phyloP scores from a whole-genome alignment of 2,329 filamentous ascomycete species.

The Nemania sp. region DNA sequence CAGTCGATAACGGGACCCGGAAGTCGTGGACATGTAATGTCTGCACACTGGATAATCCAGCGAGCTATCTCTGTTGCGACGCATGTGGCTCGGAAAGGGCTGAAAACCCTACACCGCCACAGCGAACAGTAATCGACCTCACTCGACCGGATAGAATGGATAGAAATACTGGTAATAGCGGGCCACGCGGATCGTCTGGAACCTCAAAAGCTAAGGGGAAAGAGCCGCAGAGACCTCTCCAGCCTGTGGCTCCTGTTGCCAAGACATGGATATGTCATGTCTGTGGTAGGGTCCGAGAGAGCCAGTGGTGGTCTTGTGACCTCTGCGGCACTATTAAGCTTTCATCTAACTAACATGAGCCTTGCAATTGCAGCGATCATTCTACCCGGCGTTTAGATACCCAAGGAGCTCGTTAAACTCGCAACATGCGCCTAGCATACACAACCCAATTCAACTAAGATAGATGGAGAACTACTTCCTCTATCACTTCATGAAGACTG shows the following conservation, averaged over 20 bases:
- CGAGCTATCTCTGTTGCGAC: constrained; percentile 56
- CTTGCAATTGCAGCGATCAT: not conserved
- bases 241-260: constrained; percentile 23
- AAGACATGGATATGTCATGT: constrained; percentile 55
- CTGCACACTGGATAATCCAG: constrained; percentile 62
- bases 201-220: constrained; percentile 7
- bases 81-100: constrained; percentile 55
- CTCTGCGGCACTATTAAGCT: constrained; percentile 57
- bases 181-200: constrained; percentile 19
- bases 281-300: constrained; percentile 56
- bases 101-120: constrained; percentile 29
- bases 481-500: too few species aligned
- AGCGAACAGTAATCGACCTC: constrained; percentile 32
- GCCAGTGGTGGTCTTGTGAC: constrained; percentile 61
- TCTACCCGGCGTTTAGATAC: not conserved
- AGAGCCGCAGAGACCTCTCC: constrained; percentile 11
- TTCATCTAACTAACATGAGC: constrained; percentile 22
- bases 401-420: too few species aligned
- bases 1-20: not conserved
- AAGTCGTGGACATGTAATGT: constrained; percentile 55
- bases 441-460: too few species aligned
- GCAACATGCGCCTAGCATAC: too few species aligned
- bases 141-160: constrained; percentile 23
- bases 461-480: too few species aligned
- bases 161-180: constrained; percentile 12